These are phyloP conservation scores for Chernovozyma aurita DNA, from an alignment of 1,139 yeast species.

Conservation along the genomic window DNA sequence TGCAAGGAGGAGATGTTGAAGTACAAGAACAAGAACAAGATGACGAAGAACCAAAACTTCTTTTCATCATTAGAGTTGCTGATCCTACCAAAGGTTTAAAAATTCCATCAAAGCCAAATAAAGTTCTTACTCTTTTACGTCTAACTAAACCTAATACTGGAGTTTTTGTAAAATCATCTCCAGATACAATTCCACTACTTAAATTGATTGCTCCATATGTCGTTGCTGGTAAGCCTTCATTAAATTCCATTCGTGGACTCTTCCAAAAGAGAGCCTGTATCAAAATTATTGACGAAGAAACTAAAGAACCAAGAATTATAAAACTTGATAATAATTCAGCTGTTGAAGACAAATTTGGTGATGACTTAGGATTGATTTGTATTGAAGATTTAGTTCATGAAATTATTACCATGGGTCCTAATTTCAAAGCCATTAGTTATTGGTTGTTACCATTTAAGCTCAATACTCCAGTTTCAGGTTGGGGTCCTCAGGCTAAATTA, in stretches of 20 bases:
- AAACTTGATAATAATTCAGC: slow-evolving; percentile 67
- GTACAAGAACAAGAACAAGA: slow-evolving; percentile 13
- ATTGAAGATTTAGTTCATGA: slow-evolving; percentile 76
- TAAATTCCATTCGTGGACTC: slow-evolving; percentile 64
- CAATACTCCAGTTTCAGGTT: slow-evolving; percentile 67
- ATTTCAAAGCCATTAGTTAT: slow-evolving; percentile 52
- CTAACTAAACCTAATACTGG: slow-evolving; percentile 60
- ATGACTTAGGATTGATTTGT: slow-evolving; percentile 65
- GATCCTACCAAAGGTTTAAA: slow-evolving; percentile 51
- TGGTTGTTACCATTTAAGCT: slow-evolving; percentile 70
- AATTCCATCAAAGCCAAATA: slow-evolving; percentile 62
- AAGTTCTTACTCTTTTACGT: slow-evolving; percentile 55
- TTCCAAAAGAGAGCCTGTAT: slow-evolving; percentile 74
- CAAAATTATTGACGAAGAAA: slow-evolving; percentile 27
- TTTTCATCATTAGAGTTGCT: slow-evolving; percentile 66
- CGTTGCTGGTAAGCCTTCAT: slow-evolving; percentile 68
- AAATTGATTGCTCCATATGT: slow-evolving; percentile 68
- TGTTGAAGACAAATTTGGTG: slow-evolving; percentile 68
- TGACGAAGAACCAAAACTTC: slow-evolving; percentile 43
- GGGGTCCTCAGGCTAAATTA: slow-evolving; percentile 59
- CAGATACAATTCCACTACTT: slow-evolving; percentile 53
- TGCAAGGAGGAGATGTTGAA: slow-evolving; percentile 7
- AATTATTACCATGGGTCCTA: slow-evolving; percentile 55
- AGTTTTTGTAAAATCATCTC: slow-evolving; percentile 62
- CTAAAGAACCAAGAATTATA: slow-evolving; percentile 23